Evolutionary conservation across 768 basidiomycete genomes (phyloP), one percentile per base, ranked within the genome.

Genomic region (Boletus sp.): DNA sequence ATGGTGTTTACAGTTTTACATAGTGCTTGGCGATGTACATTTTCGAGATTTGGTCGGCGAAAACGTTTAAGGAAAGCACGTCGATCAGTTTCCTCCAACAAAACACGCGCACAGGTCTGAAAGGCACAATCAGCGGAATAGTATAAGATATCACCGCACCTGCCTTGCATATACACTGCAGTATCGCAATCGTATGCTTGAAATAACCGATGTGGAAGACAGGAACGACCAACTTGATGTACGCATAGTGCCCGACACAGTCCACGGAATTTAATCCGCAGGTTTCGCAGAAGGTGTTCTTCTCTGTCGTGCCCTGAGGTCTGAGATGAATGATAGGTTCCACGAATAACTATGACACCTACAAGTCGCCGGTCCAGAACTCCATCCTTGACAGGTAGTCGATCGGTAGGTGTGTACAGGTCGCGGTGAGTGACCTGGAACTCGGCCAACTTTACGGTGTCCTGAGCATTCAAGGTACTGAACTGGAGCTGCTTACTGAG

Each of bases 151-250:
- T 40, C 12, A 45, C 30, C 8, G 5, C 12, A 40, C 54, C 9
- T 49, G 94, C 95, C 77, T 99, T 99, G 83, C 97, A 99, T 62
- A 98, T 94, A 63, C 90, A 90, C 69, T 98, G 97, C 1, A 98
- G 81, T 61, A 98, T 89, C 28, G 83, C 83, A 57, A 98, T 93
- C 17, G 90, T 92, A 64, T 98, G 94, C 71, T 94, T 92, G 78
- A 99, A 98, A 74, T 93, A 99, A 7, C 97, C 97, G 55, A 98
- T 93, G 70, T 99, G 97, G 72, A 98, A 99, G 18, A 98, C 95
- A 0, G 97, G 97, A 18, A 99, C 86, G 33, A 89, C 86, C 42
- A 99, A 82, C 73, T 97, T 98, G 76, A 99, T 98, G 75, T 98
- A 98, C 5, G 95, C 95, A 71, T 97, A 98, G 73, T 99, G 97